Percentiles rank a stretch among this genome's conserved stretches.
These are phyloP conservation scores for Silene uniflora DNA, from an alignment of 148 eudicot genomes.

Conservation along the genomic window DNA sequence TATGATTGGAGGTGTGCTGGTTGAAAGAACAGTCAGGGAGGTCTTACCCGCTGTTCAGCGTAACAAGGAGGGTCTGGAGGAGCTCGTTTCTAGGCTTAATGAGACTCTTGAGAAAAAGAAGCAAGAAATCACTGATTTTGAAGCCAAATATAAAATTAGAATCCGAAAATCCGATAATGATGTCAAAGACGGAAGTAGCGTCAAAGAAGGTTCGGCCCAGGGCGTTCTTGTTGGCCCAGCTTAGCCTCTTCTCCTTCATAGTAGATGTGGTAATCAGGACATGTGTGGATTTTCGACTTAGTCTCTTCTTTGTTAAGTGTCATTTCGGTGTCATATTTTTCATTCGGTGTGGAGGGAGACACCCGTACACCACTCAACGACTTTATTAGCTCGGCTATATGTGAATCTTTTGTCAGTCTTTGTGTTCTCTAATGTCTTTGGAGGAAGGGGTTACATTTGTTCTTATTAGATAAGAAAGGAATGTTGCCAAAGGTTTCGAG, in stretches of 20 bases:
- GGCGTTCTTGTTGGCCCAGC: slow-evolving; percentile 96
- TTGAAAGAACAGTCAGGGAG: slow-evolving; percentile 85
- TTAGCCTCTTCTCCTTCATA: neutral
- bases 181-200: slow-evolving; percentile 48
- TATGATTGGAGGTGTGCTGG: slow-evolving; percentile 93
- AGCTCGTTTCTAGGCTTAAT: slow-evolving; percentile 69
- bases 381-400: too few species aligned
- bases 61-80: slow-evolving; percentile 85
- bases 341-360: too few species aligned
- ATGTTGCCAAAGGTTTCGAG: too few species aligned
- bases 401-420: too few species aligned
- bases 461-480: too few species aligned
- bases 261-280: neutral
- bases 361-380: too few species aligned
- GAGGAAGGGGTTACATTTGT: too few species aligned
- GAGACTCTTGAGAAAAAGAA: slow-evolving; percentile 81
- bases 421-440: too few species aligned
- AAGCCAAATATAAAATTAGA: slow-evolving; percentile 75
- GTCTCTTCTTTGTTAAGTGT: neutral
- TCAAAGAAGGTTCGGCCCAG: slow-evolving; percentile 84
- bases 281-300: neutral
- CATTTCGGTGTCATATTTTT: neutral
- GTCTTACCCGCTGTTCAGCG: slow-evolving; percentile 87
- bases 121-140: slow-evolving; percentile 73
- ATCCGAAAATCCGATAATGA: slow-evolving; percentile 64